phyloP scores from a whole-genome alignment of 2,329 filamentous ascomycete genomes.

The Ploettnerulaceae sp. region DNA sequence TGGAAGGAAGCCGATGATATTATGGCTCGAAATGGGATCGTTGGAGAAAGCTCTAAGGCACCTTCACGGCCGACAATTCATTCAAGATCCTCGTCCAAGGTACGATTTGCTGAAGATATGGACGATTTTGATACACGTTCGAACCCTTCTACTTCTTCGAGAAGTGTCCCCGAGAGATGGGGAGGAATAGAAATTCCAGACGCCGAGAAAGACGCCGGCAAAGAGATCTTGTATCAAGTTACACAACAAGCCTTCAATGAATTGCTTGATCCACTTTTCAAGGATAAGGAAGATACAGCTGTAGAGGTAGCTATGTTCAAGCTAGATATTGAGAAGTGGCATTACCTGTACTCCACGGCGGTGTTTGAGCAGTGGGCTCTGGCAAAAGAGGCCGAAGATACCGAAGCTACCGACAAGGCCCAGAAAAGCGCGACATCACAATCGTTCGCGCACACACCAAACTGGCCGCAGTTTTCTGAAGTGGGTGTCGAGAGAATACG shows the following conservation, averaged over 20 bases:
- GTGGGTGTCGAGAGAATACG: slow-evolving; percentile 31
- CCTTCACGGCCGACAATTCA: slow-evolving; percentile 43
- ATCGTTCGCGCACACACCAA: not conserved
- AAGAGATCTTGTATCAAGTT: slow-evolving; percentile 79
- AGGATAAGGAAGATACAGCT: slow-evolving; percentile 70
- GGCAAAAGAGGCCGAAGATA: slow-evolving; percentile 16
- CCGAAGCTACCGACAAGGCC: slow-evolving; percentile 1
- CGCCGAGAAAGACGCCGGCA: slow-evolving; percentile 70
- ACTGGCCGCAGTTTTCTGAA: slow-evolving; percentile 22
- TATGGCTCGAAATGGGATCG: slow-evolving; percentile 19
- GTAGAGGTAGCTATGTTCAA: slow-evolving; percentile 62
- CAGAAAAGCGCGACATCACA: not conserved
- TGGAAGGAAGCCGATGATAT: slow-evolving; percentile 60
- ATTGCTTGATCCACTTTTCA: slow-evolving; percentile 81
- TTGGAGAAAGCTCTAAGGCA: slow-evolving; percentile 39
- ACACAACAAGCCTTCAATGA: slow-evolving; percentile 93
- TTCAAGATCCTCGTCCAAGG: slow-evolving; percentile 73
- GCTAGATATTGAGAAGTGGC: slow-evolving; percentile 53
- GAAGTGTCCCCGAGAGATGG: slow-evolving; percentile 69
- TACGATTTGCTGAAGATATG: slow-evolving; percentile 68
- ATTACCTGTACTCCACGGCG: slow-evolving; percentile 43
- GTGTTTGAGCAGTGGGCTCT: slow-evolving; percentile 35
- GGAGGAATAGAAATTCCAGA: slow-evolving; percentile 74
- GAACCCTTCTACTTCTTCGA: slow-evolving; percentile 67
- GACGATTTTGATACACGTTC: slow-evolving; percentile 67